A percentile compares a stretch with the other conserved stretches of the same genome.
phyloP scores from a whole-genome alignment of 345 rosid species.

The Syzygium jambos region DNA sequence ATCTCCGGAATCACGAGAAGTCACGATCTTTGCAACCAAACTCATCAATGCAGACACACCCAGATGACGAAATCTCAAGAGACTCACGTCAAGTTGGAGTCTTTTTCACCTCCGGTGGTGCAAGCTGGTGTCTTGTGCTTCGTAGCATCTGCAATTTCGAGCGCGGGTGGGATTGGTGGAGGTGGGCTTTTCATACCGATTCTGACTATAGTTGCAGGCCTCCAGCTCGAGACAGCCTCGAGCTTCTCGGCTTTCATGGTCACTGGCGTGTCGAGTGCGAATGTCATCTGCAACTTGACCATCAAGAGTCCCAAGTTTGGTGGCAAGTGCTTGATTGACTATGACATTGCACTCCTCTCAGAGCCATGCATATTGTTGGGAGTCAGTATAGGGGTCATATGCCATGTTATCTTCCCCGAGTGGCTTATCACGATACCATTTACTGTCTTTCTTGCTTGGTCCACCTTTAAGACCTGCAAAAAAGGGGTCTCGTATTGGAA shows the following conservation, averaged over 20 bases:
- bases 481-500: conserved; percentile 58
- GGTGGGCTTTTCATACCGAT: conserved; percentile 85
- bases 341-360: conserved; percentile 63
- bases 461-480: conserved; percentile 63
- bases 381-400: conserved; percentile 74
- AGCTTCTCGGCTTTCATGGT: conserved; percentile 91
- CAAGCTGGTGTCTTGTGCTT: conserved; percentile 54
- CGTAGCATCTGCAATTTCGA: conserved; percentile 62
- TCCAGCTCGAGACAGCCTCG: conserved; percentile 73
- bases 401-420: conserved; percentile 68
- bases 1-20: conserved; percentile 1
- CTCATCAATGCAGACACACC: conserved; percentile 26
- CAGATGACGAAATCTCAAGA: conserved; percentile 14
- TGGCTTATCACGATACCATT: conserved; percentile 76
- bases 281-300: conserved; percentile 44
- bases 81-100: conserved; percentile 9
- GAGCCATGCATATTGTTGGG: conserved; percentile 87
- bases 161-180: conserved; percentile 94
- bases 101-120: conserved; percentile 18
- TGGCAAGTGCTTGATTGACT: conserved; percentile 40
- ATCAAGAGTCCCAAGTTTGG: conserved; percentile 29
- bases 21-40: conserved; percentile 8
- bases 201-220: conserved; percentile 50
- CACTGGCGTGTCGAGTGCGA: conserved; percentile 75
- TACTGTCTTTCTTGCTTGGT: conserved; percentile 69